A percentile compares a stretch with the other conserved stretches of the same genome.
Conservation (phyloP, 2,329 filamentous ascomycete genomes). For the Epichloe elymi region DNA sequence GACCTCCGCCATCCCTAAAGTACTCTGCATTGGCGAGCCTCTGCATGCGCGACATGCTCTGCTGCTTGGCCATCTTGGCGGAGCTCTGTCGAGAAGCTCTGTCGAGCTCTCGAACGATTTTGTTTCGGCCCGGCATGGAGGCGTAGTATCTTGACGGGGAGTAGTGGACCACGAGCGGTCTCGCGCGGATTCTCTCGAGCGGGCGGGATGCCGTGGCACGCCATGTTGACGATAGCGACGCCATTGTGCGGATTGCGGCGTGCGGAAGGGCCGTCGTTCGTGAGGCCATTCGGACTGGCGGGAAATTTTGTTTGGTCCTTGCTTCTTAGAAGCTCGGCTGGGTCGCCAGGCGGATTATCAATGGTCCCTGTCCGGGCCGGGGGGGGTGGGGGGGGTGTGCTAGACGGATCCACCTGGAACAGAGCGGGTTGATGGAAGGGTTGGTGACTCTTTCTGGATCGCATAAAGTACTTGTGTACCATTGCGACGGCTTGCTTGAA, state of each 20-base stretch:
- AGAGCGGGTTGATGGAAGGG: too few species aligned
- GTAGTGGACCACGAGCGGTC: slow-evolving; percentile 12
- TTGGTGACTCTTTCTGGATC: too few species aligned
- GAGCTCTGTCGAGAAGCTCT: slow-evolving; percentile 11
- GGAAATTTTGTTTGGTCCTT: too few species aligned
- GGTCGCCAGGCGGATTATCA: too few species aligned
- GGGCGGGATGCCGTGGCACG: slow-evolving; percentile 10
- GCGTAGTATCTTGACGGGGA: slow-evolving; percentile 12
- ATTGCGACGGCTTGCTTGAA: too few species aligned
- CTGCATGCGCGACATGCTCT: slow-evolving; percentile 19
- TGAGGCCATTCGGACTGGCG: too few species aligned
- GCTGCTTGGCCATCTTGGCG: slow-evolving; percentile 14
- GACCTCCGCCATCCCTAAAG: slow-evolving; percentile 20
- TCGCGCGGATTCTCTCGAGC: slow-evolving; percentile 10
- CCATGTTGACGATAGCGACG: slow-evolving; percentile 9
- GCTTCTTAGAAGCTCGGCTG: too few species aligned
- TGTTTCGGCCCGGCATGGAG: slow-evolving; percentile 13
- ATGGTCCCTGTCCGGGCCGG: too few species aligned
- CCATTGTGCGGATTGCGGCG: slow-evolving; percentile 4
- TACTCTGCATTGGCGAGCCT: slow-evolving; percentile 19
- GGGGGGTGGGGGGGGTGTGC: too few species aligned
- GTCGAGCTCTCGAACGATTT: slow-evolving; percentile 17
- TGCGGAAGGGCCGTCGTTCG: slow-evolving; percentile 10
- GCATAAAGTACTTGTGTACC: too few species aligned
- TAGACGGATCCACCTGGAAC: too few species aligned